Base-by-base conservation (phyloP, 208 protist genomes). In the Wallacemonas sp. region DNA sequence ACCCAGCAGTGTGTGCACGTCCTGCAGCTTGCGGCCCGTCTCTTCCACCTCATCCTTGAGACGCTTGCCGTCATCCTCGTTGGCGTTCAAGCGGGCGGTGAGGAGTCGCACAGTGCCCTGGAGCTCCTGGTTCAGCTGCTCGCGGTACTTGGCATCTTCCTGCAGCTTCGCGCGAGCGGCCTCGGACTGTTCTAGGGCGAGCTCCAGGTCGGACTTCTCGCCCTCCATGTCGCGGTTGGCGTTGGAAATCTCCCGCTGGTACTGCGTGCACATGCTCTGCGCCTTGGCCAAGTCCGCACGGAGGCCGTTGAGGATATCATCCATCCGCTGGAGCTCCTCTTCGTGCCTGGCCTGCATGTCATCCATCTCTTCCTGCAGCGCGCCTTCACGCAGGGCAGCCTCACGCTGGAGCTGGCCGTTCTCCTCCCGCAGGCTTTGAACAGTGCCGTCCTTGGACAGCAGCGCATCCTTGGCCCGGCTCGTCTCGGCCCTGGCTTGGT, bases 31-130 rank as follows among this genome's bases (percentile, higher is more conserved):
- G n/a, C 61, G 78, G 41, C 74, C 84, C 1, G 71, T 68, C n/a
- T 92, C 87, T 4, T 70, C 68, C 5, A 93, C 57, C 76, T 96
- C 87, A 47, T 92, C 84, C 48, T 93, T 82, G 44, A 90, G 34
- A n/a, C 80, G 80, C 43, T 78, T 72, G 23, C 72, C 65, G 43
- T 96, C 90, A 38, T 93, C 85, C 48, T 96, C 90, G 60, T 85
- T 74, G n/a, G 84, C 62, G 33, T 71, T 56, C 34, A 96, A 72
- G 21, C 85, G 83, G 8, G 84, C 72, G 47, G 82, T 80, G n/a
- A 96, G 82, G 29, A 96, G 73, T 14, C 82, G 74, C 62, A 93
- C 82, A 1, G 90, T 96, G 26, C 90, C 85, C 61, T 96, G 87
- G 56, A 96, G 62, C 68, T 96, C 87, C 43, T 77, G 78, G 46